These are phyloP conservation scores for Paraphoma chrysanthemicola DNA, from an alignment of 2,329 filamentous ascomycete genomes.

Conservation along the genomic window DNA sequence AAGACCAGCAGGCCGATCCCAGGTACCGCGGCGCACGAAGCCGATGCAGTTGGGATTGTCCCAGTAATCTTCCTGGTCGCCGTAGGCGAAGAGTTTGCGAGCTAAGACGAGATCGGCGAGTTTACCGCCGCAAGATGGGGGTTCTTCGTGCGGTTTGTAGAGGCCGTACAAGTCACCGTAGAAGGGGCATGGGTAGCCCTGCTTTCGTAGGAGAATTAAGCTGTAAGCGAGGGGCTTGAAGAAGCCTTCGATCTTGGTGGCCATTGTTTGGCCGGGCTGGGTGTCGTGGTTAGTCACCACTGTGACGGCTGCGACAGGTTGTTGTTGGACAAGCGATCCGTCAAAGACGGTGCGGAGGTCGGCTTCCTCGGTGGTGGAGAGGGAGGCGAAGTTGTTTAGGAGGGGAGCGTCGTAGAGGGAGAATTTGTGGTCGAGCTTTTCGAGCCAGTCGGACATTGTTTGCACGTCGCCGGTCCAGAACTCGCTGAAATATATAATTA, in stretches of 20 bases:
- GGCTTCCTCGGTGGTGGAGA: slow-evolving; percentile 62
- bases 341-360: slow-evolving; percentile 72
- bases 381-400: slow-evolving; percentile 69
- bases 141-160: slow-evolving; percentile 60
- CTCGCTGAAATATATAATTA: slow-evolving; percentile 52
- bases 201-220: slow-evolving; percentile 70
- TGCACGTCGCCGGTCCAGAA: slow-evolving; percentile 69
- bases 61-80: slow-evolving; percentile 68
- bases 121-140: slow-evolving; percentile 59
- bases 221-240: slow-evolving; percentile 77
- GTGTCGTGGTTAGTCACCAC: slow-evolving; percentile 78
- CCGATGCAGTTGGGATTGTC: slow-evolving; percentile 66
- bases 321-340: slow-evolving; percentile 61
- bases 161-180: slow-evolving; percentile 75
- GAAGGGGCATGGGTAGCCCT: slow-evolving; percentile 72
- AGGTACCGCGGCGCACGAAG: slow-evolving; percentile 62
- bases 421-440: slow-evolving; percentile 62
- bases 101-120: slow-evolving; percentile 67
- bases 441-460: slow-evolving; percentile 64
- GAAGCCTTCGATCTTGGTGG: slow-evolving; percentile 67
- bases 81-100: slow-evolving; percentile 71
- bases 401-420: slow-evolving; percentile 72
- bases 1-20: slow-evolving; percentile 55
- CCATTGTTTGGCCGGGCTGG: slow-evolving; percentile 68
- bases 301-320: slow-evolving; percentile 67